phyloP scores from a whole-genome alignment of 495 filamentous ascomycete genomes.

The Penicillium pancosmium region DNA sequence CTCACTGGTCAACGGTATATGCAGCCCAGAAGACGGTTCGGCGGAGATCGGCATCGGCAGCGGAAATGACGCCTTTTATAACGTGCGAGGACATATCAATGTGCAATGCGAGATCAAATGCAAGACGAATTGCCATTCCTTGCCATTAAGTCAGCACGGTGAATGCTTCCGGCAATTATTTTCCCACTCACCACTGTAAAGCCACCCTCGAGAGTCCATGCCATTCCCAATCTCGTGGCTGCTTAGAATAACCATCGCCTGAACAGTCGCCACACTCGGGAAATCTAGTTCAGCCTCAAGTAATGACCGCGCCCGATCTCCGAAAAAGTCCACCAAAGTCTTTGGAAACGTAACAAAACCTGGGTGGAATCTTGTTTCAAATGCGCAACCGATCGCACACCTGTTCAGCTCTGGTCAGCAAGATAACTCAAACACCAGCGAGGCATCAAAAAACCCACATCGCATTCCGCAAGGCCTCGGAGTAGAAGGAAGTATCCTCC shows the following conservation, averaged over 20 bases:
- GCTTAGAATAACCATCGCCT: slow-evolving; percentile 39
- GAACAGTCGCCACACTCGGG: slow-evolving; percentile 38
- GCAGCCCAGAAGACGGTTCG: slow-evolving; percentile 37
- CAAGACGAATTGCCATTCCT: slow-evolving; percentile 45
- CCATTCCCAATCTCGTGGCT: slow-evolving; percentile 30
- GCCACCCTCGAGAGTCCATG: slow-evolving; percentile 38
- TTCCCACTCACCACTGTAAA: slow-evolving; percentile 36
- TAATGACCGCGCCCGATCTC: slow-evolving; percentile 30
- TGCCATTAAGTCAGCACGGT: neutral
- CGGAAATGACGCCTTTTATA: slow-evolving; percentile 22
- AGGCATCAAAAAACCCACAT: slow-evolving; percentile 27
- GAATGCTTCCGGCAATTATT: too few relatives aligned
- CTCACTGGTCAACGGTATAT: slow-evolving; percentile 40
- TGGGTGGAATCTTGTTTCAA: slow-evolving; percentile 30
- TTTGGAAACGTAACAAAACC: slow-evolving; percentile 31
- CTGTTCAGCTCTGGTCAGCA: slow-evolving; percentile 13
- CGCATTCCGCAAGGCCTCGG: slow-evolving; percentile 34
- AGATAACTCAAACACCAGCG: neutral
- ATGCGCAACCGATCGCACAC: slow-evolving; percentile 36
- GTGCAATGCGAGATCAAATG: slow-evolving; percentile 41
- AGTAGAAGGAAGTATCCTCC: slow-evolving; percentile 36
- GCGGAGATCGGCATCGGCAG: slow-evolving; percentile 30
- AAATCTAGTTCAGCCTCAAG: slow-evolving; percentile 39
- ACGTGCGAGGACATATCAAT: slow-evolving; percentile 34
- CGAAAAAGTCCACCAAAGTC: slow-evolving; percentile 36